Conservation (phyloP, 1,284 basidiomycete species). For the Inonotus hispidus region DNA sequence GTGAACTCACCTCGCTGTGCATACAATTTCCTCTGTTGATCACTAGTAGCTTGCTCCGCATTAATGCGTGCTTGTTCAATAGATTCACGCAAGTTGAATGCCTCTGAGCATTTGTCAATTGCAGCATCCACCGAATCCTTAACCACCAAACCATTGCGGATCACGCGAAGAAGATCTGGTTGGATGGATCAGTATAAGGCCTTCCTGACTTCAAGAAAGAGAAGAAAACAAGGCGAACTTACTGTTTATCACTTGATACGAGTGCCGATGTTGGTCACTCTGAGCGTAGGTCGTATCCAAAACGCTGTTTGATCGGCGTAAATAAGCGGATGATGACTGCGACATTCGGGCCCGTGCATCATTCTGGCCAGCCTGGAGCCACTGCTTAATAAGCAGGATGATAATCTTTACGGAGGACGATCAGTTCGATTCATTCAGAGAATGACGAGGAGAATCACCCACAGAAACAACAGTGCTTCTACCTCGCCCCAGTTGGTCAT, state of each 20-base stretch:
- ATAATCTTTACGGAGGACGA: constrained; percentile 51
- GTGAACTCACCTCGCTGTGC: constrained; percentile 60
- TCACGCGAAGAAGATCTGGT: constrained; percentile 85
- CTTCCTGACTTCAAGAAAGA: background rate
- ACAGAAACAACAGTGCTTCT: constrained; percentile 87
- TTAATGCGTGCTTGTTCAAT: constrained; percentile 78
- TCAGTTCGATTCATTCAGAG: background rate
- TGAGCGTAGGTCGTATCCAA: constrained; percentile 10
- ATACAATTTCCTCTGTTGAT: constrained; percentile 57
- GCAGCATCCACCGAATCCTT: constrained; percentile 89
- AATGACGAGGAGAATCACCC: constrained; percentile 24
- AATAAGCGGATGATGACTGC: constrained; percentile 17
- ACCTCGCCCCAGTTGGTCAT: constrained; percentile 96
- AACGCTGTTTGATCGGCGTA: constrained; percentile 16
- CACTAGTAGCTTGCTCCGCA: constrained; percentile 76
- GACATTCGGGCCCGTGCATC: background rate
- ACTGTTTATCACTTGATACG: constrained; percentile 81
- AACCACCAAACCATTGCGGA: constrained; percentile 83
- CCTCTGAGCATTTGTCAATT: constrained; percentile 83
- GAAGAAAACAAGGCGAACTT: constrained; percentile 25
- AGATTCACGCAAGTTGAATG: constrained; percentile 81
- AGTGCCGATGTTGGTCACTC: constrained; percentile 44
- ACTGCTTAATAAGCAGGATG: constrained; percentile 81
- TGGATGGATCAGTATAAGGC: constrained; percentile 4
- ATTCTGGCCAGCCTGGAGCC: constrained; percentile 50